Percentiles rank a stretch among this genome's conserved stretches.
Evolutionary conservation across 306 rosid species (phyloP).

Genomic region (Pueraria montana): DNA sequence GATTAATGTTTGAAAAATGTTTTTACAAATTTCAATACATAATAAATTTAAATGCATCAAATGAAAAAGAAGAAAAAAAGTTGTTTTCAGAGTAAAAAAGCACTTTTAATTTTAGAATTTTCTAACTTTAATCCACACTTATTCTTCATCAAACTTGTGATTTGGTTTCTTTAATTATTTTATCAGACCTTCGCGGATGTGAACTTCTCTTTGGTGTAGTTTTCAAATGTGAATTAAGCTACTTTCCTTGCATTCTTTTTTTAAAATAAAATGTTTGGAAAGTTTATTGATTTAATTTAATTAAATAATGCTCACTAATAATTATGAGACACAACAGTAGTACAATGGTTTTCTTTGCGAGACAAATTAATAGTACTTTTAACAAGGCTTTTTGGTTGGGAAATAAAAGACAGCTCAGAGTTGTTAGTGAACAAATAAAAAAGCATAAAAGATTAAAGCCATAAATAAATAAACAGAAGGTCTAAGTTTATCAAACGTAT

Average conservation of each 20-base stretch:
- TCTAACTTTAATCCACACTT: no score
- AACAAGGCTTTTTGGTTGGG: not conserved
- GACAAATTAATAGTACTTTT: constrained; percentile 18
- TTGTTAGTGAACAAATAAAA: not conserved
- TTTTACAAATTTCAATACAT: no score
- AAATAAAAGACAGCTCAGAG: not conserved
- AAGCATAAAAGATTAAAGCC: not conserved
- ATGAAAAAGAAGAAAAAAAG: no score
- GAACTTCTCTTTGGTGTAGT: not conserved
- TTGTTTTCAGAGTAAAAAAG: no score
- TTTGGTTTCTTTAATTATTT: not conserved
- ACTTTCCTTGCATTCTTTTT: not conserved
- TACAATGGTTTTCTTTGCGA: not conserved
- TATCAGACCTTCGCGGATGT: not conserved
- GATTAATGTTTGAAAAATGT: no score
- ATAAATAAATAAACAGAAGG: not conserved
- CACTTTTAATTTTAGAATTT: no score
- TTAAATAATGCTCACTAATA: not conserved
- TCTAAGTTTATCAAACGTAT: not conserved
- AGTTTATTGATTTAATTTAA: not conserved
- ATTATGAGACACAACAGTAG: not conserved
- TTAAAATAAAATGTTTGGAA: not conserved
- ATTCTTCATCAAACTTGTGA: not conserved
- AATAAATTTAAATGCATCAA: no score
- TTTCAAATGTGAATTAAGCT: not conserved